These are phyloP conservation scores for Berkeleyomyces basicola DNA, from an alignment of 2,329 filamentous ascomycete genomes.

Conservation along the genomic window DNA sequence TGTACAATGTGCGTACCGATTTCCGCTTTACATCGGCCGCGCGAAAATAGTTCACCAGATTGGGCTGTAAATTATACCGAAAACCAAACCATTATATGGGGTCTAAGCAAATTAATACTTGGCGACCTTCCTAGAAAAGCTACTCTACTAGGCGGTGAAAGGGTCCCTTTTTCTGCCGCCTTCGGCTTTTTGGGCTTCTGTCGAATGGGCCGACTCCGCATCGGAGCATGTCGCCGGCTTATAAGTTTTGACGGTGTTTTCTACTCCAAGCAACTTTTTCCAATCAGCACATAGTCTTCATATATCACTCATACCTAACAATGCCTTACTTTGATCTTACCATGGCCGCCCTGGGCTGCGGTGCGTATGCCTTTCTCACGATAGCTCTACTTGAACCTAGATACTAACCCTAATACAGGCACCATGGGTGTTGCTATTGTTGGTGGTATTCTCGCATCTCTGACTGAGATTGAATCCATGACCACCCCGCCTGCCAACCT, in stretches of 20 bases:
- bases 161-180: background rate
- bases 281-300: background rate
- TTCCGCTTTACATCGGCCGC: constrained; percentile 7
- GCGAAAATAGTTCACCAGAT: background rate
- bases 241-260: background rate
- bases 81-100: background rate
- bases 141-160: constrained; percentile 6
- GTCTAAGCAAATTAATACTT: background rate
- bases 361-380: constrained; percentile 23
- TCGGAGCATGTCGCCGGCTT: constrained; percentile 6
- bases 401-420: constrained; percentile 29
- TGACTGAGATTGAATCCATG: constrained; percentile 35
- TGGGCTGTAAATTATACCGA: background rate
- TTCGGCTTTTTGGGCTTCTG: background rate
- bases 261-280: background rate
- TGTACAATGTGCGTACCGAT: background rate
- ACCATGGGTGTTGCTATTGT: constrained; percentile 79
- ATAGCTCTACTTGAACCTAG: background rate
- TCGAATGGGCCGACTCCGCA: constrained; percentile 5
- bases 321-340: constrained; percentile 35
- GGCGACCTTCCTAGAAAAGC: background rate
- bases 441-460: constrained; percentile 57
- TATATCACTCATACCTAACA: background rate
- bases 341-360: constrained; percentile 67
- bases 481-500: constrained; percentile 26